Base-by-base conservation (phyloP, 352 stramenopile genomes). In the Phytophthora multivora region DNA sequence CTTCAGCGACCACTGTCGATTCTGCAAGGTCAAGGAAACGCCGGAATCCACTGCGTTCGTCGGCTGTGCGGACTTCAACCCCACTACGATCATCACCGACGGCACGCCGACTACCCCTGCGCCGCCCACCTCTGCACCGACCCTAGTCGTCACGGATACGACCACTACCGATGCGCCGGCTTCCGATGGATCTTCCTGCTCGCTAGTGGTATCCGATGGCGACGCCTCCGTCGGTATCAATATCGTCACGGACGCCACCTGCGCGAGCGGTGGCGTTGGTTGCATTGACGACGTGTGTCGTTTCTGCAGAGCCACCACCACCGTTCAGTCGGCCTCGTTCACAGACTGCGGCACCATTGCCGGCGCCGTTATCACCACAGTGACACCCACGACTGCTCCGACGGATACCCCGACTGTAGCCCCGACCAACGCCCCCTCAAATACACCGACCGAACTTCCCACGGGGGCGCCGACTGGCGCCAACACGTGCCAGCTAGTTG, bases 1-100 rank as follows among this genome's bases (percentile, higher is more conserved):
- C 55, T 80, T 71, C 38, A 63, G 26, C 39, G 61, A 74, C 19
- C 52, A 69, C 54, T 83, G 74, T 15, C 74, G 71, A 23, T 83
- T 77, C 51, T 86, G 76, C 52, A 77, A 75, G 33, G 41, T 50
- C 4, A 54, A 54, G 6, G 53, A 71, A 28, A 81, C 73, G 0
- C 43, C 49, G 0, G 45, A 80, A 38, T 83, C 76, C 4, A 55
- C 58, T 2, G 51, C 63, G 2, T 61, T 73, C 41, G 5, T 51
- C 35, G 51, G 51, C 28, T 77, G 64, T 35, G 25, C 35, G 1
- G 48, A 51, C 40, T 53, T 68, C 19, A 54, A 69, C 35, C 11
- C 41, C 0, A 47, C 51, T 11, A 59, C 68, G 0, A 45, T 66
- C 10, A 39, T 51, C 25, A 63, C 69, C 36, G 19, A 50, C 13